phyloP scores from a whole-genome alignment of 495 filamentous ascomycete species.

The Bacidia gigantensis region DNA sequence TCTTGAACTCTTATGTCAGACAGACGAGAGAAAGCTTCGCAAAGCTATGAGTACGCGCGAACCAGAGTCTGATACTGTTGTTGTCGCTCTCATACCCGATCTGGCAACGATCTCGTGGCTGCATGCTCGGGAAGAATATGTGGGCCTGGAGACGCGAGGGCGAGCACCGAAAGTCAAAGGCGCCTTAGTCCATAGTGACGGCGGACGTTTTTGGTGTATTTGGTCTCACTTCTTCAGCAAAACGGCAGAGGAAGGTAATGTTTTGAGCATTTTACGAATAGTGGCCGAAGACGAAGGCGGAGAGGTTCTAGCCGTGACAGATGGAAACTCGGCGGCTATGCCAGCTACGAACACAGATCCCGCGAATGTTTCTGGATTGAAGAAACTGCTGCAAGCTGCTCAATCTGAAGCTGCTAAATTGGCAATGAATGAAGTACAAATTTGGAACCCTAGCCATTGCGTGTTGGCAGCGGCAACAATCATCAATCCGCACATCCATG shows the following conservation, averaged over 20 bases:
- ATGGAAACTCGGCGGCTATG: conserved; percentile 2
- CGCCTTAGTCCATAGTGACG: conserved; percentile 43
- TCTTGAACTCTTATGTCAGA: conserved; percentile 39
- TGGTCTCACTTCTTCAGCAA: conserved; percentile 67
- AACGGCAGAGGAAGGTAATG: conserved; percentile 40
- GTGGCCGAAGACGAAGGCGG: conserved; percentile 48
- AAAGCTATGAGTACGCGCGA: conserved; percentile 20
- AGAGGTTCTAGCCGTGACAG: conserved; percentile 25
- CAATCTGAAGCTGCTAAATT: conserved; percentile 43
- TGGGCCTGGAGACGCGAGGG: conserved; percentile 40
- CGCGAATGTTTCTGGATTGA: conserved; percentile 19
- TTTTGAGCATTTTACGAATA: conserved; percentile 64
- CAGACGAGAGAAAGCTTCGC: conserved; percentile 41
- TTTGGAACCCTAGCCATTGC: conserved; percentile 51
- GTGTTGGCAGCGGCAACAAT: conserved; percentile 45
- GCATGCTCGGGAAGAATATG: conserved; percentile 74
- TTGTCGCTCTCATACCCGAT: conserved; percentile 61
- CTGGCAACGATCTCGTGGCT: conserved; percentile 70
- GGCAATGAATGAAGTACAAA: conserved; percentile 43
- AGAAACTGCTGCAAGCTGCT: conserved; percentile 36
- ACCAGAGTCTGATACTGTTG: conserved; percentile 22
- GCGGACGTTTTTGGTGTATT: conserved; percentile 55
- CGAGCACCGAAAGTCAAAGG: conserved; percentile 50
- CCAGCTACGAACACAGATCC: not conserved
- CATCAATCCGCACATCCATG: conserved; percentile 31